A percentile compares a stretch with the other conserved stretches of the same genome.
These are phyloP conservation scores for Acacia crassicarpa DNA, from an alignment of 306 rosid species.

Conservation along the genomic window DNA sequence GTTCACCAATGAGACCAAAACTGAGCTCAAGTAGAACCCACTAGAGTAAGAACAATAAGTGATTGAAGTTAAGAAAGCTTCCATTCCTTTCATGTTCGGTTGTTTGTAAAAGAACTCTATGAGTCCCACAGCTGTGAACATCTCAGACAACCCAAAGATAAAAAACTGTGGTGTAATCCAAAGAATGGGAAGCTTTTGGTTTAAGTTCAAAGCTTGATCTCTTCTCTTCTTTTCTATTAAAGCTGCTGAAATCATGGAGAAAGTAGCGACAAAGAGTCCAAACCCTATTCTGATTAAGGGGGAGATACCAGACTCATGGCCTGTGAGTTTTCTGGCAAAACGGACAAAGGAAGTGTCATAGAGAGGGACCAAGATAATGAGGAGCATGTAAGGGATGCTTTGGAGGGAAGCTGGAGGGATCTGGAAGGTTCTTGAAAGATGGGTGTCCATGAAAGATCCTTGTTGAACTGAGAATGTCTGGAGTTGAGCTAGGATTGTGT, in stretches of 20 bases:
- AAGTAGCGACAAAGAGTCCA: slow-evolving; percentile 79
- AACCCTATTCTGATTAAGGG: slow-evolving; percentile 71
- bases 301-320: slow-evolving; percentile 78
- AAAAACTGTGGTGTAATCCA: slow-evolving; percentile 95
- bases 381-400: slow-evolving; percentile 81
- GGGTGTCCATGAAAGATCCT: slow-evolving; percentile 58
- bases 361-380: slow-evolving; percentile 73
- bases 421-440: slow-evolving; percentile 56
- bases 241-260: slow-evolving; percentile 89
- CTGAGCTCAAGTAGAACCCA: slow-evolving; percentile 85
- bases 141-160: slow-evolving; percentile 87
- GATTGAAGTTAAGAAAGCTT: slow-evolving; percentile 77
- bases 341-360: slow-evolving; percentile 83
- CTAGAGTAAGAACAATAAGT: slow-evolving; percentile 92
- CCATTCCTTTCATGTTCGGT: slow-evolving; percentile 69
- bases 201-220: slow-evolving; percentile 49
- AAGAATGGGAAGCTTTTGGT: slow-evolving; percentile 59
- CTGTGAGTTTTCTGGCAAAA: slow-evolving; percentile 69
- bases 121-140: slow-evolving; percentile 87
- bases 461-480: neutral
- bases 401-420: slow-evolving; percentile 97
- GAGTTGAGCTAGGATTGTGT: slow-evolving; percentile 78
- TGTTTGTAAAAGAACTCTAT: slow-evolving; percentile 91
- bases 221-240: slow-evolving; percentile 75
- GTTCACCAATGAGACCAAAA: slow-evolving; percentile 72